Evolutionary conservation across 2,329 filamentous ascomycete species (phyloP).

Genomic region (Hypoxylon sp.): DNA sequence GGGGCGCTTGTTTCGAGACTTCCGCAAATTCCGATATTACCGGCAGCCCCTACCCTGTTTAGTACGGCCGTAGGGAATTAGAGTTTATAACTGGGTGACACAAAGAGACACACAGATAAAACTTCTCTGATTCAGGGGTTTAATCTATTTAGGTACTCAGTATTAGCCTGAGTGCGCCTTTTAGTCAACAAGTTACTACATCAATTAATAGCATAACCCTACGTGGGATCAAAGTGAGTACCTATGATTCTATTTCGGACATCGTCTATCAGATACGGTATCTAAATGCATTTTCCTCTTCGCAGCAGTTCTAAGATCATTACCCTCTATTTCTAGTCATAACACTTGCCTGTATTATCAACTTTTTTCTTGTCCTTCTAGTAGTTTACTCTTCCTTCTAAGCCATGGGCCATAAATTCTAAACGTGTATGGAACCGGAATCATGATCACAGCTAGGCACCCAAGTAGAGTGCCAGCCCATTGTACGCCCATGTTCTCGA

Average conservation of each 20-base stretch:
- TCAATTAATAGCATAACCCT: too few species aligned
- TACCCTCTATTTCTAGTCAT: neutral
- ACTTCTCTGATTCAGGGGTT: too few species aligned
- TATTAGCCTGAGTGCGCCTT: too few species aligned
- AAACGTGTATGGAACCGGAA: slow-evolving; percentile 2
- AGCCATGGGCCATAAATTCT: slow-evolving; percentile 1
- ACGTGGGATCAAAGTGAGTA: too few species aligned
- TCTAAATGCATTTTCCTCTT: neutral
- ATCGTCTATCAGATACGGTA: too few species aligned
- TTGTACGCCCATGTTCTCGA: slow-evolving; percentile 8
- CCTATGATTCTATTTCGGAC: too few species aligned
- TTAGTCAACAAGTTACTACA: too few species aligned
- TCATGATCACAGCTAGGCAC: slow-evolving; percentile 2
- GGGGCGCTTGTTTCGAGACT: neutral
- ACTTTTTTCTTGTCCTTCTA: neutral
- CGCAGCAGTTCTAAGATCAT: neutral
- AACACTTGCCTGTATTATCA: neutral
- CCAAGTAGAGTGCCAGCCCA: slow-evolving; percentile 5
- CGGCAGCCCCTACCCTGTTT: neutral
- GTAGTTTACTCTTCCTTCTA: neutral
- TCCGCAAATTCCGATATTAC: neutral
- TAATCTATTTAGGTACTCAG: too few species aligned
- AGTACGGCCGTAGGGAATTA: neutral
- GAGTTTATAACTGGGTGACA: neutral
- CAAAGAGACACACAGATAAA: neutral